Conservation (phyloP, 1,284 basidiomycete genomes). For the Trichosporon sp. region DNA sequence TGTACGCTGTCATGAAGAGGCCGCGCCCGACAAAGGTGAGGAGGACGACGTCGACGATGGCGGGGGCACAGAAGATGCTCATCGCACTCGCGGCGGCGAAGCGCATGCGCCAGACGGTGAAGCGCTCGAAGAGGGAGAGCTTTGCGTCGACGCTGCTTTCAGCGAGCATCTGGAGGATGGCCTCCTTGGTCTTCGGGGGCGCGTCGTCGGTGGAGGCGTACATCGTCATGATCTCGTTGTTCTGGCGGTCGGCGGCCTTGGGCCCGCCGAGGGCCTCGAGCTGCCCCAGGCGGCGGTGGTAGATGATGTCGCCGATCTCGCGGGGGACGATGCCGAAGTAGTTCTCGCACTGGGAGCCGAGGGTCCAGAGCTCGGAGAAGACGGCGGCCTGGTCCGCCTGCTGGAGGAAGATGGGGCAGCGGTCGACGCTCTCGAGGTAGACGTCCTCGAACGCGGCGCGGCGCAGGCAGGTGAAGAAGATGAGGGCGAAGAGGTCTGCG, state of each 20-base stretch:
- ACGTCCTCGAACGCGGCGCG: conserved; percentile 18
- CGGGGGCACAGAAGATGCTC: conserved; percentile 14
- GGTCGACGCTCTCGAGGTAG: conserved; percentile 16
- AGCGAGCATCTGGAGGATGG: conserved; percentile 11
- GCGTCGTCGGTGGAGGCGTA: conserved; percentile 7
- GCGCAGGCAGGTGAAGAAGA: conserved; percentile 15
- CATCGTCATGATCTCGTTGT: conserved; percentile 20
- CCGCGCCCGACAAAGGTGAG: conserved; percentile 15
- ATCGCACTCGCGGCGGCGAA: conserved; percentile 12
- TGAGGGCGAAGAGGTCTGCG: conserved; percentile 15
- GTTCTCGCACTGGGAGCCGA: conserved; percentile 18
- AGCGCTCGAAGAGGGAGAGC: conserved; percentile 7
- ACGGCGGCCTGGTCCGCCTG: conserved; percentile 15
- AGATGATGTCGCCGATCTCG: conserved; percentile 16
- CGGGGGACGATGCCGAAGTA: conserved; percentile 17
- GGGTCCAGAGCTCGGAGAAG: conserved; percentile 17
- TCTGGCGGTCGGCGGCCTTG: neutral
- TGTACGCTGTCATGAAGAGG: conserved; percentile 15
- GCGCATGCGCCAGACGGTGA: conserved; percentile 12
- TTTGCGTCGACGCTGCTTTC: conserved; percentile 9
- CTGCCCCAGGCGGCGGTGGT: conserved; percentile 5
- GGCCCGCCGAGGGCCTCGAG: conserved; percentile 9
- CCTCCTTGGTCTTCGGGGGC: neutral
- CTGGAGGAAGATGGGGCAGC: conserved; percentile 13
- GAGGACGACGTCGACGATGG: conserved; percentile 13